A percentile compares a stretch with the other conserved stretches of the same genome.
Evolutionary conservation across 2,329 filamentous ascomycete genomes (phyloP).

Genomic region (Verticillium isaacii): DNA sequence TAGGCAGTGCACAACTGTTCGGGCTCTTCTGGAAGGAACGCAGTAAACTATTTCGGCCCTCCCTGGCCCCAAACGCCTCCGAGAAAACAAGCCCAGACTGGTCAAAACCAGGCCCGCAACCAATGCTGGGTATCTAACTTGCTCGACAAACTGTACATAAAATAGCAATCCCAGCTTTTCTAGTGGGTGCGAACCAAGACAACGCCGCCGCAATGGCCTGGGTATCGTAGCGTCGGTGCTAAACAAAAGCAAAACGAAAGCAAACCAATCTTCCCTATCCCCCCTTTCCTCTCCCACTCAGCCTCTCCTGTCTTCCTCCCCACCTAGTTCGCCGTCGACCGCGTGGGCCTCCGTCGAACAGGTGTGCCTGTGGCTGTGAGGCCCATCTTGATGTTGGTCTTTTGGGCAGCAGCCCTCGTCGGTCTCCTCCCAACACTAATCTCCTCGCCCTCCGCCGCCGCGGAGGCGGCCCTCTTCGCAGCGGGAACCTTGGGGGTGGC

Average conservation of each 20-base stretch:
- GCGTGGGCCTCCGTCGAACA: neutral
- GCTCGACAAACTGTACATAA: neutral
- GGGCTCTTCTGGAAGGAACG: neutral
- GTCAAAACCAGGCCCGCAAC: neutral
- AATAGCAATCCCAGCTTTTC: neutral
- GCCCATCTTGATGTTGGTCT: conserved; percentile 2
- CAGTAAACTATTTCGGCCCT: neutral
- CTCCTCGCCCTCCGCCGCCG: neutral
- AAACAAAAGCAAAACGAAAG: neutral
- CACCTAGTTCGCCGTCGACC: neutral
- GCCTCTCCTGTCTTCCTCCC: neutral
- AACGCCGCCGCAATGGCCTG: neutral
- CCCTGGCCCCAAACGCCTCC: neutral
- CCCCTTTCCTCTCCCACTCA: neutral
- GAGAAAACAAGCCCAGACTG: neutral
- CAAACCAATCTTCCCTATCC: neutral
- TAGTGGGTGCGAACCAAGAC: neutral
- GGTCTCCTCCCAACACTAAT: neutral
- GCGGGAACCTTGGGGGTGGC: neutral
- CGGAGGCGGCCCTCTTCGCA: neutral
- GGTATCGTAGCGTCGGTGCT: neutral
- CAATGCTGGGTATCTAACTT: neutral
- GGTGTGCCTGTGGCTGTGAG: conserved; percentile 2
- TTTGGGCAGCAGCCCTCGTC: conserved; percentile 1
- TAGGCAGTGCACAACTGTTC: no score